These are phyloP conservation scores for Magnaporthiopsis poae DNA, from an alignment of 2,329 filamentous ascomycete genomes.

Conservation along the genomic window DNA sequence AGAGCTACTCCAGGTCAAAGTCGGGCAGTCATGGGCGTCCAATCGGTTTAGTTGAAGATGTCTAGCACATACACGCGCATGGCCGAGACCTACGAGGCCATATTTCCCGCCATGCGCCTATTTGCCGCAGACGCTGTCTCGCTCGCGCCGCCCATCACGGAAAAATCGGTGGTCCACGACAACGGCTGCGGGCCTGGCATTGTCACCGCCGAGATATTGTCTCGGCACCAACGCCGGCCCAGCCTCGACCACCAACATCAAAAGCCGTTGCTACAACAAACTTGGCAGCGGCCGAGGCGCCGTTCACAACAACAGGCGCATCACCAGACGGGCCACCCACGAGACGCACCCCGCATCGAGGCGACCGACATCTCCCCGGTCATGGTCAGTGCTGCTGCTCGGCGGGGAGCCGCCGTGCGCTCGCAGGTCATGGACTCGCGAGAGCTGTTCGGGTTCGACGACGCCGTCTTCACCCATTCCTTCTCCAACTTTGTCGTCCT, in stretches of 20 bases:
- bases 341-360: conserved; percentile 9
- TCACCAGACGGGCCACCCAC: neutral
- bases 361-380: conserved; percentile 16
- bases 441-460: conserved; percentile 14
- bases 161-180: conserved; percentile 21
- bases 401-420: conserved; percentile 6
- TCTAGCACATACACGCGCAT: neutral
- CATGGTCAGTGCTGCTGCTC: conserved; percentile 13
- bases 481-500: conserved; percentile 24
- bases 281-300: neutral
- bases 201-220: conserved; percentile 18
- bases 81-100: conserved; percentile 7
- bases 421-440: conserved; percentile 14
- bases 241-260: neutral
- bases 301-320: neutral
- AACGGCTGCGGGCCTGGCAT: conserved; percentile 25
- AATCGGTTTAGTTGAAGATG: neutral
- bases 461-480: conserved; percentile 17
- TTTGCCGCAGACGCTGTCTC: conserved; percentile 5
- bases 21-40: neutral
- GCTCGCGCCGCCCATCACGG: conserved; percentile 14
- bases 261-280: neutral
- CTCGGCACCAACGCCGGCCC: conserved; percentile 5
- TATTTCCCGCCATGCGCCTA: conserved; percentile 7
- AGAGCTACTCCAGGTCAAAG: too few species aligned